Base-by-base conservation (phyloP, 2,329 filamentous ascomycete species). In the Blastomyces percursus region DNA sequence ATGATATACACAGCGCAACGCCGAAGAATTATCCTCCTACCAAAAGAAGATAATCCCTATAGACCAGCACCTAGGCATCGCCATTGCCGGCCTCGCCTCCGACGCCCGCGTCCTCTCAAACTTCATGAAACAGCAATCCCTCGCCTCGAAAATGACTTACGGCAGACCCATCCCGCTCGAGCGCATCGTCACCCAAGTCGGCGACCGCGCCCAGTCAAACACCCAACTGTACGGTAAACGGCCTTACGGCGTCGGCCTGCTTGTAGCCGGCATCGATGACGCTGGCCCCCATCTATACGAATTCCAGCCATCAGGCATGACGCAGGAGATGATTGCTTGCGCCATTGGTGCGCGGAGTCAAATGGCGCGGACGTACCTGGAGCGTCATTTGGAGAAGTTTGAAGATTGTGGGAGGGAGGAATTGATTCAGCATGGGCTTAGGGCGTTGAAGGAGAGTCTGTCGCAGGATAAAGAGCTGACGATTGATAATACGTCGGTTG, bases 121-220 rank as follows among this genome's bases (percentile, higher is more conserved):
- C 85, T 99, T 96, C 82, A 97, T 99, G 93, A 97, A 96, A 82
- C 91, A 96, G 80, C 94, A 97, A 80, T 96, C 91, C 67, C 90
- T 99, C 72, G 89, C 90, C 72, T 93, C 94, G 71, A 91, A 93
- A 76, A 87, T 99, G 71, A 96, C 91, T 63, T 97, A 96, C 81
- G 93, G 90, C 78, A 92, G 94, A 69, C 86, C 92, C 69, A 94
- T 99, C 75, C 90, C 91, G 40, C 82, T 97, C 74, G 88, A 91
- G 72, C 88, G 89, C 66, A 90, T 97, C 71, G 92, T 96, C 69
- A 84, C 86, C 67, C 88, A 93, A 78, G 96, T 99, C 73, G 93
- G 90, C 70, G 91, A 96, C 76, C 94, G 96, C 78, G 94, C 94
- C 58, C 94, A 99, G 82, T 88, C 89, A 73, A 97, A 97, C 83